Evolutionary conservation across 768 basidiomycete genomes (phyloP).

Genomic region (Baorangia bicolor): DNA sequence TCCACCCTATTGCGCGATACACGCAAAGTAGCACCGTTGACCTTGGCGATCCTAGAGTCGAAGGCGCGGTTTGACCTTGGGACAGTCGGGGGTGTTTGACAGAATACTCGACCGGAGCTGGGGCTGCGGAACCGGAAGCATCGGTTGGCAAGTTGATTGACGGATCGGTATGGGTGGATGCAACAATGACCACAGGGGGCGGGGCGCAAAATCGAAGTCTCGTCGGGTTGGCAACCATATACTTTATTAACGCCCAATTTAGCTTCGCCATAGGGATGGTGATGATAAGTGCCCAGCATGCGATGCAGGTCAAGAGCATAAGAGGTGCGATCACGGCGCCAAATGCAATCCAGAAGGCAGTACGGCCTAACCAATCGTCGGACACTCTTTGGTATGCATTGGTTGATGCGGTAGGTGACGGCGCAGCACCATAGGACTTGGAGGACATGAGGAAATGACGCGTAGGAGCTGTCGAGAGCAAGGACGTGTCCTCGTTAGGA

Average conservation of each 20-base stretch:
- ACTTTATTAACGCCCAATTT: conserved; percentile 89
- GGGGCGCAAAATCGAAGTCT: conserved; percentile 92
- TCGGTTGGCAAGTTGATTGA: conserved; percentile 4
- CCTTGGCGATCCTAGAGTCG: conserved; percentile 60
- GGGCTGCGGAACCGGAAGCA: conserved; percentile 8
- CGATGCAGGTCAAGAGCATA: conserved; percentile 80
- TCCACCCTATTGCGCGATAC: conserved; percentile 83
- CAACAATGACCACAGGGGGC: conserved; percentile 62
- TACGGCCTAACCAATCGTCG: conserved; percentile 60
- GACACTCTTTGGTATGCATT: conserved; percentile 25
- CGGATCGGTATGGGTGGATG: conserved; percentile 29
- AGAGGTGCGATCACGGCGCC: conserved; percentile 80
- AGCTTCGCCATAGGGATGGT: conserved; percentile 98
- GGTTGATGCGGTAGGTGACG: conserved; percentile 28
- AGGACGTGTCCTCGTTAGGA: conserved; percentile 48
- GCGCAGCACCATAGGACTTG: conserved; percentile 71
- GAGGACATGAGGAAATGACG: conserved; percentile 40
- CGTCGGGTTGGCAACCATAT: conserved; percentile 76
- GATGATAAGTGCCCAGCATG: conserved; percentile 95
- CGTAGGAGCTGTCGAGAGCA: conserved; percentile 35
- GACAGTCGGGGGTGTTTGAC: conserved; percentile 73
- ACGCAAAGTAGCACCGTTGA: conserved; percentile 94
- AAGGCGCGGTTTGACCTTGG: conserved; percentile 88
- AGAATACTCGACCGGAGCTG: conserved; percentile 48
- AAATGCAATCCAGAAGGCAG: conserved; percentile 82